These are phyloP conservation scores for Xylariales sp. DNA, from an alignment of 2,329 filamentous ascomycete genomes.

Conservation along the genomic window DNA sequence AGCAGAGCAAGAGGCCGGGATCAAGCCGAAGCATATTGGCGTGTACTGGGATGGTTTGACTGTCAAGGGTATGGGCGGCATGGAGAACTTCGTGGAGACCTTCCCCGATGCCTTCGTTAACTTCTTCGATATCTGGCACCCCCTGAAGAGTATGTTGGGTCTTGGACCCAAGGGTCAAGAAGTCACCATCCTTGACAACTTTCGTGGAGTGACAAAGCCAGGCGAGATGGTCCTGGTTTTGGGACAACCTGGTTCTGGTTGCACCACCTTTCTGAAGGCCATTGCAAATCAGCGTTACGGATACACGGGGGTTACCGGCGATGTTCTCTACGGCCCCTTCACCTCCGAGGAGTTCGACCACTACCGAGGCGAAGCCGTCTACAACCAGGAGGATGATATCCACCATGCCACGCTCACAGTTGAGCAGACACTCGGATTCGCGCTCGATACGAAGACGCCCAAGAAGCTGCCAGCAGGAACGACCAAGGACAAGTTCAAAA, in stretches of 20 bases:
- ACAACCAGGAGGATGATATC: constrained; percentile 82
- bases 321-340: constrained; percentile 75
- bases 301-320: constrained; percentile 54
- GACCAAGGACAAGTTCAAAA: constrained; percentile 69
- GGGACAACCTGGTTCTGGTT: constrained; percentile 70
- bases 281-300: constrained; percentile 62
- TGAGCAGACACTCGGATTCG: constrained; percentile 81
- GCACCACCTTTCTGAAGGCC: constrained; percentile 64
- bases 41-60: constrained; percentile 76
- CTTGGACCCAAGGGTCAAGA: constrained; percentile 64
- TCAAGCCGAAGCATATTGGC: constrained; percentile 74
- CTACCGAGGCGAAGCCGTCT: constrained; percentile 79
- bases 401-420: constrained; percentile 85
- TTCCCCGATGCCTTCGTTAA: constrained; percentile 74
- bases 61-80: constrained; percentile 70
- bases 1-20: constrained; percentile 72
- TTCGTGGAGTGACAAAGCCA: constrained; percentile 66
- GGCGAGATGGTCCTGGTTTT: constrained; percentile 88
- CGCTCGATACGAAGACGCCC: constrained; percentile 79
- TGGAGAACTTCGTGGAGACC: constrained; percentile 67
- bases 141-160: constrained; percentile 59
- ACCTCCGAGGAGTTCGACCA: constrained; percentile 65
- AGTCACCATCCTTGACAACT: constrained; percentile 68
- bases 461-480: constrained; percentile 73
- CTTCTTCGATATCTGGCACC: constrained; percentile 72